Percentiles rank a stretch among this genome's conserved stretches.
Conservation (phyloP, 1,139 yeast genomes). For the Spathaspora sp. region DNA sequence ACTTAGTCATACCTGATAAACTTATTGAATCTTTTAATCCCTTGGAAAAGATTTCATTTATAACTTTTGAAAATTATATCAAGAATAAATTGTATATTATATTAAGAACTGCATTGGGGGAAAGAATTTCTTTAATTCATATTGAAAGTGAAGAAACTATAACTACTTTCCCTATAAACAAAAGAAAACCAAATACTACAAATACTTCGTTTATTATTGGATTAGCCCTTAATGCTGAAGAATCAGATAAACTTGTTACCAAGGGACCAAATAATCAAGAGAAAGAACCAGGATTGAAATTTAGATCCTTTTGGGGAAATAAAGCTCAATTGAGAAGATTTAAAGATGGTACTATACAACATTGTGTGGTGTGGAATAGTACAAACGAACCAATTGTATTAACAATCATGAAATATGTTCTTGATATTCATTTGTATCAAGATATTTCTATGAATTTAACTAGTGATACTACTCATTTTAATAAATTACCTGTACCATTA, state of each 20-base stretch:
- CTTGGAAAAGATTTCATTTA: slow-evolving; percentile 68
- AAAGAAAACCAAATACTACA: slow-evolving; percentile 51
- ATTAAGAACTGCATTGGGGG: slow-evolving; percentile 64
- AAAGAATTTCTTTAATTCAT: slow-evolving; percentile 52
- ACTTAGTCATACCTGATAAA: slow-evolving; percentile 44
- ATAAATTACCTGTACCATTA: slow-evolving; percentile 59
- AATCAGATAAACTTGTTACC: slow-evolving; percentile 77
- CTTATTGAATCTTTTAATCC: slow-evolving; percentile 57
- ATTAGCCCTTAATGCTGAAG: slow-evolving; percentile 66
- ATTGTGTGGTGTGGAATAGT: slow-evolving; percentile 83
- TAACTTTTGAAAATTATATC: slow-evolving; percentile 67
- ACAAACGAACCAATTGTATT: slow-evolving; percentile 64
- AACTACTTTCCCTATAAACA: slow-evolving; percentile 48
- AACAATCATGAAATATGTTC: slow-evolving; percentile 61
- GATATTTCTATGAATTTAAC: slow-evolving; percentile 42
- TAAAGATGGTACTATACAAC: slow-evolving; percentile 84
- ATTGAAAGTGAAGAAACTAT: slow-evolving; percentile 29
- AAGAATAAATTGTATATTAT: slow-evolving; percentile 60
- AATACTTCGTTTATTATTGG: slow-evolving; percentile 54
- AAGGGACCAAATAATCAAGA: slow-evolving; percentile 78
- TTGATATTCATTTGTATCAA: slow-evolving; percentile 61
- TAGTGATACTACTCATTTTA: slow-evolving; percentile 42
- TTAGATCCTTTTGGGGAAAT: slow-evolving; percentile 87
- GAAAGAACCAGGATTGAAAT: slow-evolving; percentile 56
- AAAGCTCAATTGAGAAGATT: slow-evolving; percentile 85